Conservation (phyloP, 495 filamentous ascomycete genomes). For the Aspergillus indologenus region DNA sequence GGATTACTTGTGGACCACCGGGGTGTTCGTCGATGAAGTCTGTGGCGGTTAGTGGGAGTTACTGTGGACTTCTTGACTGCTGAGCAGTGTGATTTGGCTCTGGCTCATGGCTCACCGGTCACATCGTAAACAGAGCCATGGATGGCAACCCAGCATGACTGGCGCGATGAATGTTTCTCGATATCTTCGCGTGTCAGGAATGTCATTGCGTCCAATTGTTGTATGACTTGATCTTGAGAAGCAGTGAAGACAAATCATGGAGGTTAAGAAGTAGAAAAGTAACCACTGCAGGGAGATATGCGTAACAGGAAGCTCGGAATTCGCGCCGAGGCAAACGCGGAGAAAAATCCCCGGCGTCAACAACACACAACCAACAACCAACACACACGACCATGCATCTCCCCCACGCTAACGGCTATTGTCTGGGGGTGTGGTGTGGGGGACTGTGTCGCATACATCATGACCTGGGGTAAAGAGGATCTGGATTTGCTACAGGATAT, state of each 20-base stretch:
- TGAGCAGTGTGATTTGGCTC: background rate
- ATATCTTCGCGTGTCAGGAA: slow-evolving; percentile 48
- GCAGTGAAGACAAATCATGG: background rate
- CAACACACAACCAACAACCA: background rate
- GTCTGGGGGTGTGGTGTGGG: background rate
- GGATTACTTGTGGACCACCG: slow-evolving; percentile 72
- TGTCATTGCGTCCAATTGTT: background rate
- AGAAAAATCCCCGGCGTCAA: slow-evolving; percentile 2
- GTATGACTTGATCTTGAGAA: too few relatives aligned
- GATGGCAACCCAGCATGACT: slow-evolving; percentile 79
- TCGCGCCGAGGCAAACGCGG: slow-evolving; percentile 6
- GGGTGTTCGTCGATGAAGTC: slow-evolving; percentile 61
- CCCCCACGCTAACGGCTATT: slow-evolving; percentile 7
- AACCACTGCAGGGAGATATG: background rate
- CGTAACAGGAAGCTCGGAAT: background rate
- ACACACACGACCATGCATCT: background rate
- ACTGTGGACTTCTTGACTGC: too few relatives aligned
- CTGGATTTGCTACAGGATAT: too few relatives aligned
- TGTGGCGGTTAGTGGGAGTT: slow-evolving; percentile 1
- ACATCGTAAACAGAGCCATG: slow-evolving; percentile 78
- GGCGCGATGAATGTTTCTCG: slow-evolving; percentile 60
- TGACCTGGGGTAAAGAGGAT: background rate
- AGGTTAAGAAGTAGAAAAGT: background rate
- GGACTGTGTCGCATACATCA: background rate
- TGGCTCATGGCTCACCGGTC: slow-evolving; percentile 45